Evolutionary conservation across 352 stramenopile species (phyloP).

Genomic region (Poterioochromonas sp.): DNA sequence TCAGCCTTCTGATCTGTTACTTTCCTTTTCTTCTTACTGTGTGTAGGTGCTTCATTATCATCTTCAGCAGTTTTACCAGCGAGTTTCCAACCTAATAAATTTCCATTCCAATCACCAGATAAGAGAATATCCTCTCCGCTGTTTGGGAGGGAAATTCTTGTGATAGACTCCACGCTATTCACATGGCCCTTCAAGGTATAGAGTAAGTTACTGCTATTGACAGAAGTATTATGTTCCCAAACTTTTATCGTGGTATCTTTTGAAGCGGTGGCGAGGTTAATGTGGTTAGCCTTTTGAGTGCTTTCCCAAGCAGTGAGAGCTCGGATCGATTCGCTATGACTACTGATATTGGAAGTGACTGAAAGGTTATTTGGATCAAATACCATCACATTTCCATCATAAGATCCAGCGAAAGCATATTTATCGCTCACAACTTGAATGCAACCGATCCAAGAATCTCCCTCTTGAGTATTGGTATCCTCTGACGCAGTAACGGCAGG

Average conservation of each 20-base stretch:
- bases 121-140: conserved; percentile 31
- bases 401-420: conserved; percentile 14
- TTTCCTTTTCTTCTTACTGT: conserved; percentile 26
- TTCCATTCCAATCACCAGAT: conserved; percentile 37
- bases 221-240: neutral
- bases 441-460: conserved; percentile 35
- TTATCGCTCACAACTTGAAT: neutral
- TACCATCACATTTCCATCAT: neutral
- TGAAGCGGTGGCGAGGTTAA: neutral
- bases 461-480: conserved; percentile 18
- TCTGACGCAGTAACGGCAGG: conserved; percentile 35
- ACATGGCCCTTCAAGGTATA: conserved; percentile 32
- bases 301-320: conserved; percentile 22
- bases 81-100: conserved; percentile 40
- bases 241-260: conserved; percentile 41
- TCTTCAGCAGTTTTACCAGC: neutral
- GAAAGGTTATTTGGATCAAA: neutral
- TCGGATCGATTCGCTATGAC: conserved; percentile 38
- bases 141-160: neutral
- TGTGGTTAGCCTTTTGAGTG: neutral
- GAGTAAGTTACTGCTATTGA: neutral
- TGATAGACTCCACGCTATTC: conserved; percentile 37
- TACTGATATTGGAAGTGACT: conserved; percentile 2
- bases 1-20: conserved; percentile 3
- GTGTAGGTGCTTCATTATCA: neutral